phyloP scores from a whole-genome alignment of 1,139 yeast species.

The Eremothecium gossypii region DNA sequence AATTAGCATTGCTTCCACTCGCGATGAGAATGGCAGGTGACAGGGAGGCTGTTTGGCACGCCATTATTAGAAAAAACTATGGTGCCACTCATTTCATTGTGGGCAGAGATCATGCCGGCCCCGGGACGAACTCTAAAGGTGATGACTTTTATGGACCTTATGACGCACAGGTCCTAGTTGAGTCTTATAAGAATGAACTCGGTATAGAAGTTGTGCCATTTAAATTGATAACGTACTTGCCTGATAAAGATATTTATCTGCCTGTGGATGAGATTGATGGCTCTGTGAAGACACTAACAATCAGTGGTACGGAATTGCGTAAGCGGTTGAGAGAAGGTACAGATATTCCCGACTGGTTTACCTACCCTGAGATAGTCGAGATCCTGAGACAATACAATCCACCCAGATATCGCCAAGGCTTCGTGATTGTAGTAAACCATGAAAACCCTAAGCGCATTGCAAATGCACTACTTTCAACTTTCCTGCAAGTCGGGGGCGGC shows the following conservation, averaged over 20 bases:
- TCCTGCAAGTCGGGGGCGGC: constrained; percentile 82
- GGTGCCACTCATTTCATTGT: constrained; percentile 97
- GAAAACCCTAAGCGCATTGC: constrained; percentile 44
- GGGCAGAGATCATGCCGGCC: constrained; percentile 98
- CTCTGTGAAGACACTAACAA: constrained; percentile 68
- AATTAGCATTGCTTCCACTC: constrained; percentile 76
- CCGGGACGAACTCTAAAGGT: constrained; percentile 88
- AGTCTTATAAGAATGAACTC: constrained; percentile 63
- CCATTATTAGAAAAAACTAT: constrained; percentile 89
- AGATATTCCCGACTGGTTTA: constrained; percentile 92
- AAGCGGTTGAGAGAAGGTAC: constrained; percentile 79
- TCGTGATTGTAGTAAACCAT: constrained; percentile 48
- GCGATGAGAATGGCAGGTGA: constrained; percentile 99
- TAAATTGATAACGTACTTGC: constrained; percentile 93
- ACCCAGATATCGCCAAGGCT: constrained; percentile 84
- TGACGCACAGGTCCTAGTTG: constrained; percentile 89
- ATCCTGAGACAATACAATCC: constrained; percentile 90
- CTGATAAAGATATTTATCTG: constrained; percentile 90
- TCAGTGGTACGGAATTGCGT: constrained; percentile 92
- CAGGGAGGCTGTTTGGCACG: constrained; percentile 98
- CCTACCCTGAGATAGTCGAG: constrained; percentile 90
- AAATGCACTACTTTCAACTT: constrained; percentile 78
- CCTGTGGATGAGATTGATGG: constrained; percentile 91
- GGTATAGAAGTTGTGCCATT: constrained; percentile 89
- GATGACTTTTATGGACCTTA: constrained; percentile 95